Conservation (phyloP, 495 filamentous ascomycete species). For the Platismatia glauca region DNA sequence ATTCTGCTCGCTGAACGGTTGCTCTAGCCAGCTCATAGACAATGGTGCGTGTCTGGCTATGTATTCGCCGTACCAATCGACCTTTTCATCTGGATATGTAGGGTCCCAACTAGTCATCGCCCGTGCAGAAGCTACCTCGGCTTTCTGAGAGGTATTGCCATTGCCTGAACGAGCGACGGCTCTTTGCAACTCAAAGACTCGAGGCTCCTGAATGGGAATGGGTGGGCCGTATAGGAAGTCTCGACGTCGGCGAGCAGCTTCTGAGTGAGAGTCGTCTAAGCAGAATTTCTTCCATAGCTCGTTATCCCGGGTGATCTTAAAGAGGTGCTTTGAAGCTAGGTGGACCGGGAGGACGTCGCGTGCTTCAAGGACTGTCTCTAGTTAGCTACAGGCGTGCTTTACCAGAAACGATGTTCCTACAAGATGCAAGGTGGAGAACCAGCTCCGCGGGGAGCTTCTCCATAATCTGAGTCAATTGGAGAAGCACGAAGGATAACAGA, state of each 20-base stretch:
- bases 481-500: not conserved
- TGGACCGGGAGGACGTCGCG: conserved; percentile 62
- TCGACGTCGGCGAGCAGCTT: conserved; percentile 39
- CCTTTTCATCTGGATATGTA: conserved; percentile 53
- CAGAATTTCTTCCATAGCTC: conserved; percentile 67
- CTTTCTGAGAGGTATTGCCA: conserved; percentile 12
- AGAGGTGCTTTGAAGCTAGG: conserved; percentile 57
- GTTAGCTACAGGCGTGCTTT: conserved; percentile 10
- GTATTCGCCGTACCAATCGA: conserved; percentile 83
- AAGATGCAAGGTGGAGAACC: conserved; percentile 62
- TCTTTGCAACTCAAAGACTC: conserved; percentile 32
- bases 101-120: conserved; percentile 76
- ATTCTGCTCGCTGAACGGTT: conserved; percentile 35
- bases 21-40: conserved; percentile 64
- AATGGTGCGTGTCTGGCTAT: conserved; percentile 72
- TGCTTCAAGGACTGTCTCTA: conserved; percentile 53
- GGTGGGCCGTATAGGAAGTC: conserved; percentile 28
- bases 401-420: conserved; percentile 38
- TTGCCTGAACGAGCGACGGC: conserved; percentile 25
- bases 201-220: conserved; percentile 25
- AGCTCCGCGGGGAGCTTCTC: conserved; percentile 68
- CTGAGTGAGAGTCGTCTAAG: conserved; percentile 56
- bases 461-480: conserved; percentile 31
- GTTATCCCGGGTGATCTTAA: conserved; percentile 64
- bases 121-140: conserved; percentile 35